Evolutionary conservation across 2,329 filamentous ascomycete species (phyloP), one percentile per base, ranked within the genome.

Genomic region (Chrysoporthe deuterocubensis): DNA sequence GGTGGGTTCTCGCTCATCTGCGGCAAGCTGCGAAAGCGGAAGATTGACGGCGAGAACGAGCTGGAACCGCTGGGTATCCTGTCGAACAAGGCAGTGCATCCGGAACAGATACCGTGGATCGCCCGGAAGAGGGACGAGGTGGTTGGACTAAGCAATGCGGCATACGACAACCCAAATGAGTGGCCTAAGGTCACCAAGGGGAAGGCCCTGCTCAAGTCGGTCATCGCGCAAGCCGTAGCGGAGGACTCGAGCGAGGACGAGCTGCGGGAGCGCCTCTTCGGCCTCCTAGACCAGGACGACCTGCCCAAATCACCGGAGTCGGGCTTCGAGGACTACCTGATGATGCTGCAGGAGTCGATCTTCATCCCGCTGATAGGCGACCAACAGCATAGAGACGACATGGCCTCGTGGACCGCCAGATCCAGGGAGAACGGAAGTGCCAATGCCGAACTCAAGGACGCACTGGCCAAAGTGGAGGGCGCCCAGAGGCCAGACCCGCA

Each of bases 1-100:
- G 89, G 89, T 7, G 89, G 89, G 0, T 91, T 91, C 74, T 89
- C 87, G 34, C 83, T 91, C 74, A 81, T 90, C n/a, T 90, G 88
- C 70, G 87, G 87, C 9, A 89, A 88, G 73, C 78, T 91, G 72
- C 76, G 79, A 61, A 78, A 76, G 59, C 68, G 66, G 32, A 61
- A 67, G 67, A 68, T 58, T 65, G 69, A 16, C n/a, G 43, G 32
- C 14, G 73, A 72, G 34, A 71, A 71, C 14, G 68, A 69, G 37
- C 74, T 84, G 32, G 80, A 86, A 68, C 84, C 84, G 0, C 78
- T 90, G 13, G 88, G 86, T 8, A 85, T 91, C 64, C 81, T 91
- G 62, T 89, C 86, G 60, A 91, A 91, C 74, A 83, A 88, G 42
- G 84, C 82, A 50, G 85, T 82, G 52, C 77, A 82, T 52, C 77